phyloP scores from a whole-genome alignment of 768 basidiomycete genomes.

The Tricholoma hemisulphureum region DNA sequence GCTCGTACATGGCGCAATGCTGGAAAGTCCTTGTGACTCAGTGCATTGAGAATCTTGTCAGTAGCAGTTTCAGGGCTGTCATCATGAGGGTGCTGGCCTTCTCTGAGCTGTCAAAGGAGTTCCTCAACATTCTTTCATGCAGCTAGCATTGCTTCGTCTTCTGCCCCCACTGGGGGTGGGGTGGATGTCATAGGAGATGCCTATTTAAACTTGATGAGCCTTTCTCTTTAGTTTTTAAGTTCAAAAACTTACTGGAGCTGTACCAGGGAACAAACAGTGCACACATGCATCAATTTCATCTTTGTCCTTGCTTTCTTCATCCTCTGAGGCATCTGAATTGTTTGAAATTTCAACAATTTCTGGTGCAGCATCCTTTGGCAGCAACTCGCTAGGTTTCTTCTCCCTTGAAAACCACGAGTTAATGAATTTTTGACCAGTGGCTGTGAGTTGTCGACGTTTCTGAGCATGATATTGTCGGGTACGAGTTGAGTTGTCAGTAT shows the following conservation, averaged over 20 bases:
- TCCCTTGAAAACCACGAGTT: constrained; percentile 5
- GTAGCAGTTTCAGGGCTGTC: neutral
- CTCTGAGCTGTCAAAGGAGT: neutral
- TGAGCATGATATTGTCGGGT: constrained; percentile 7
- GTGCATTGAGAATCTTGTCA: constrained; percentile 11
- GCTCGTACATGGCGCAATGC: constrained; percentile 15
- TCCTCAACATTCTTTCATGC: neutral
- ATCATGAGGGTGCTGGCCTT: neutral
- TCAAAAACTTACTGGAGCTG: neutral
- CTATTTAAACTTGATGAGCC: no score
- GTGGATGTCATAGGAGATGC: no score
- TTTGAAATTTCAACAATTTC: neutral
- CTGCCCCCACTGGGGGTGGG: neutral
- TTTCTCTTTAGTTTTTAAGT: neutral
- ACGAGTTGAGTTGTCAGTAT: constrained; percentile 11
- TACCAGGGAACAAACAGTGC: neutral
- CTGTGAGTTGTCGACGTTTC: constrained; percentile 5
- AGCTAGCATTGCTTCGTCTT: neutral
- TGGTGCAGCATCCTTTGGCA: neutral
- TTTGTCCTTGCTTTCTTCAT: no score
- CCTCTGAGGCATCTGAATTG: neutral
- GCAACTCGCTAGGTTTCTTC: constrained; percentile 3
- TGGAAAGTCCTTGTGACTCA: constrained; percentile 20
- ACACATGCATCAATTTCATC: neutral
- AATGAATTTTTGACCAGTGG: constrained; percentile 6